These are phyloP conservation scores for Anethum foeniculum DNA, from an alignment of 140 eudicot genomes.

Conservation along the genomic window DNA sequence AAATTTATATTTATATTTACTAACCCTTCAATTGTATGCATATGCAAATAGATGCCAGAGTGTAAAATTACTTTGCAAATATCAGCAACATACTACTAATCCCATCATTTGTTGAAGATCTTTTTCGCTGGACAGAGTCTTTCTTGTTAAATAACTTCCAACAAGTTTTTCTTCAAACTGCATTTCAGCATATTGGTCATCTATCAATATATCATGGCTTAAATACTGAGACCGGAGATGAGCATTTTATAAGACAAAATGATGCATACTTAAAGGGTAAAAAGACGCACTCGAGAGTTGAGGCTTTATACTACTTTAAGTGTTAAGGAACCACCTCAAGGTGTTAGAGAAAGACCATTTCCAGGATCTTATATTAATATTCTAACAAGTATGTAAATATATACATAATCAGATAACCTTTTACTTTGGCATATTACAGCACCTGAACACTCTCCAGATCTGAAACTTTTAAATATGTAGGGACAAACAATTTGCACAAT, in stretches of 20 bases:
- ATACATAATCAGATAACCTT: background rate
- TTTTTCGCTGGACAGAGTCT: background rate
- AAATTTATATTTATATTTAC: no score
- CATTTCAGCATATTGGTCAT: background rate
- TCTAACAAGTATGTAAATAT: background rate
- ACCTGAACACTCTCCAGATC: background rate
- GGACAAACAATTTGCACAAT: background rate
- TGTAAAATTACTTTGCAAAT: no score
- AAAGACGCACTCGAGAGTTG: background rate
- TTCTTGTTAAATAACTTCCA: background rate
- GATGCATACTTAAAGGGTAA: background rate
- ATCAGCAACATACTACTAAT: no score
- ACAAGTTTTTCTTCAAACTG: background rate
- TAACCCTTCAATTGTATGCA: background rate
- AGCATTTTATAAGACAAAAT: background rate
- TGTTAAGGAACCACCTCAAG: no score
- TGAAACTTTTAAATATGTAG: background rate
- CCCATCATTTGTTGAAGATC: background rate
- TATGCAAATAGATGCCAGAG: background rate
- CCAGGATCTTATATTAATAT: no score
- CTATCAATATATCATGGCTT: background rate
- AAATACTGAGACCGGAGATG: background rate
- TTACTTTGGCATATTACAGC: background rate
- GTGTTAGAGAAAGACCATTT: no score
- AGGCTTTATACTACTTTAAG: conserved; percentile 1